These are phyloP conservation scores for Myxozyma monticola DNA, from an alignment of 805 yeast species.

Conservation along the genomic window DNA sequence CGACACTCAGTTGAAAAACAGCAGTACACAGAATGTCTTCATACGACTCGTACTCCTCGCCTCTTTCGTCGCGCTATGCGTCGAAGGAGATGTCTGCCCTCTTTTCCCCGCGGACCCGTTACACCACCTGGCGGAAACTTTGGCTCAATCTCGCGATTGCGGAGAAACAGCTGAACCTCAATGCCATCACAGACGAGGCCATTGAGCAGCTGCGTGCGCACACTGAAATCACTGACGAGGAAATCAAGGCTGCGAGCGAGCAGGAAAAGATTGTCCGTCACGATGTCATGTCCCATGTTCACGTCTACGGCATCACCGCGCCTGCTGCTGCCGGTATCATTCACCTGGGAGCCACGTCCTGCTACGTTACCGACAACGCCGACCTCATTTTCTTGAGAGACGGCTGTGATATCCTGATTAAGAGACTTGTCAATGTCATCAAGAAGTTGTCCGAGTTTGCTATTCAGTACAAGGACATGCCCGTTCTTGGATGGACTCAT, in stretches of 20 bases:
- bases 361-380: conserved; percentile 97
- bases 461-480: conserved; percentile 86
- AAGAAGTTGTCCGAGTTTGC: conserved; percentile 88
- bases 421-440: conserved; percentile 93
- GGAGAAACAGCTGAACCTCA: conserved; percentile 85
- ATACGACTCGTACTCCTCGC: conserved; percentile 83
- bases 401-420: conserved; percentile 89
- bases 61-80: conserved; percentile 94
- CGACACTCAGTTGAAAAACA: no score
- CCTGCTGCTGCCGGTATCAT: conserved; percentile 98
- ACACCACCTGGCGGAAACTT: conserved; percentile 96
- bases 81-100: conserved; percentile 94
- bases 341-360: conserved; percentile 97
- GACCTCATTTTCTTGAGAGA: conserved; percentile 95
- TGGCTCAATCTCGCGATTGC: conserved; percentile 96
- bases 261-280: conserved; percentile 99
- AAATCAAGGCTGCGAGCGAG: conserved; percentile 79
- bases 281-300: conserved; percentile 99
- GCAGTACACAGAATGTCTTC: conserved; percentile 39
- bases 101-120: conserved; percentile 90
- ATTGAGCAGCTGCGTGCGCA: conserved; percentile 79
- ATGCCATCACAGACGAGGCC: conserved; percentile 86
- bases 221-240: conserved; percentile 85
- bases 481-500: conserved; percentile 98
- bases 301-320: conserved; percentile 85